Evolutionary conservation across 2,329 filamentous ascomycete genomes (phyloP).

Genomic region (Apiospora malaysiana): DNA sequence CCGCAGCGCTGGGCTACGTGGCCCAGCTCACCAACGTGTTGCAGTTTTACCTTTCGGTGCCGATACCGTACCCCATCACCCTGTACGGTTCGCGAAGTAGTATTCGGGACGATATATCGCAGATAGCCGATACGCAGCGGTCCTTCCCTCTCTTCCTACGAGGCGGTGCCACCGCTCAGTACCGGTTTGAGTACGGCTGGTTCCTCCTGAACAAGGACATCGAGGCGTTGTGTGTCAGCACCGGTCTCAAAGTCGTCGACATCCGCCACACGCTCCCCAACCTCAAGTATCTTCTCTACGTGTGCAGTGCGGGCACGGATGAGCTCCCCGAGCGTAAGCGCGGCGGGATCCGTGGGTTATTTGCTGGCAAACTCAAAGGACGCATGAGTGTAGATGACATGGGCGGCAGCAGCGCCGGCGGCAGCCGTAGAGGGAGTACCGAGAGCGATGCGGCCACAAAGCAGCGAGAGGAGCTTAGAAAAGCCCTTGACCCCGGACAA

Average conservation of each 20-base stretch:
- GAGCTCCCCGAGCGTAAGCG: conserved; percentile 66
- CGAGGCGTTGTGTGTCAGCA: conserved; percentile 68
- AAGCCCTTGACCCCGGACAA: conserved; percentile 40
- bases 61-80: conserved; percentile 80
- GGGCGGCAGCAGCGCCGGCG: conserved; percentile 42
- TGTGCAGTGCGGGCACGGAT: conserved; percentile 79
- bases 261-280: conserved; percentile 93
- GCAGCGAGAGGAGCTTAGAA: conserved; percentile 49
- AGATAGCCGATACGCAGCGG: conserved; percentile 53
- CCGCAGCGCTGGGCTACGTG: conserved; percentile 82
- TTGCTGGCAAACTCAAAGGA: conserved; percentile 54
- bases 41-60: conserved; percentile 80
- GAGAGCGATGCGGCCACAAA: conserved; percentile 41
- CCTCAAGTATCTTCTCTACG: conserved; percentile 88
- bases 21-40: conserved; percentile 77
- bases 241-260: conserved; percentile 82
- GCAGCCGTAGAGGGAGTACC: conserved; percentile 39
- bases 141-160: conserved; percentile 81
- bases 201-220: conserved; percentile 98
- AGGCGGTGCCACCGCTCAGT: conserved; percentile 72
- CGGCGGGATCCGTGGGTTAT: conserved; percentile 65
- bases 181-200: conserved; percentile 94
- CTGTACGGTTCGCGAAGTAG: conserved; percentile 73
- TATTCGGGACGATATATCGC: conserved; percentile 68
- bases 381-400: conserved; percentile 40